Percentiles rank a stretch among this genome's conserved stretches.
Conservation (phyloP, 2,329 filamentous ascomycete genomes). For the Aspergillus novofumigatus region DNA sequence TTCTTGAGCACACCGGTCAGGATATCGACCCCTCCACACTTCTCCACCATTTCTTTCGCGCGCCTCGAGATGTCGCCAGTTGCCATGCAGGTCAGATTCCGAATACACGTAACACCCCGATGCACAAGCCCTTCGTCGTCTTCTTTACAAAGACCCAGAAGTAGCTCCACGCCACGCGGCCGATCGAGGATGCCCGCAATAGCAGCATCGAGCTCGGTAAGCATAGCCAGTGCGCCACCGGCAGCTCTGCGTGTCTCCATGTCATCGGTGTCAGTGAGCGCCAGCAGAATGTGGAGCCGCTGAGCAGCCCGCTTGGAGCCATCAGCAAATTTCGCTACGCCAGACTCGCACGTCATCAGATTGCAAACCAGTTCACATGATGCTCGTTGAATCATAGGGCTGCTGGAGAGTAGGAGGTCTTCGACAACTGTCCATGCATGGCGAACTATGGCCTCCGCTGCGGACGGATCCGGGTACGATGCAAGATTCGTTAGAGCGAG, state of each 20-base stretch:
- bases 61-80: conserved; percentile 62
- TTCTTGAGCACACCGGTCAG: conserved; percentile 68
- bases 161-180: conserved; percentile 67
- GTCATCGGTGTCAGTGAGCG: conserved; percentile 83
- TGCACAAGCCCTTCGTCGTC: conserved; percentile 51
- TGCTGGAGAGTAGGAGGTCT: conserved; percentile 74
- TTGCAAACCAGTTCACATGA: conserved; percentile 90
- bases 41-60: conserved; percentile 58
- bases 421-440: conserved; percentile 72
- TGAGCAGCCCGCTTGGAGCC: conserved; percentile 63
- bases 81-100: conserved; percentile 63
- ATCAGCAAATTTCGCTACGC: conserved; percentile 45
- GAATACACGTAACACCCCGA: conserved; percentile 69
- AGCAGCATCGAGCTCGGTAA: conserved; percentile 73
- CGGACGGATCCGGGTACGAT: conserved; percentile 48
- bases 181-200: conserved; percentile 67
- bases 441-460: conserved; percentile 68
- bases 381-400: conserved; percentile 73
- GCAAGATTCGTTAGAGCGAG: conserved; percentile 93
- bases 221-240: conserved; percentile 78
- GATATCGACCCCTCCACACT: conserved; percentile 60
- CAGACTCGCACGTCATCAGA: conserved; percentile 51
- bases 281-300: conserved; percentile 77
- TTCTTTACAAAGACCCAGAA: conserved; percentile 77
- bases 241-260: conserved; percentile 74